Evolutionary conservation across 495 filamentous ascomycete species (phyloP).

Genomic region (Xylaria acuta): DNA sequence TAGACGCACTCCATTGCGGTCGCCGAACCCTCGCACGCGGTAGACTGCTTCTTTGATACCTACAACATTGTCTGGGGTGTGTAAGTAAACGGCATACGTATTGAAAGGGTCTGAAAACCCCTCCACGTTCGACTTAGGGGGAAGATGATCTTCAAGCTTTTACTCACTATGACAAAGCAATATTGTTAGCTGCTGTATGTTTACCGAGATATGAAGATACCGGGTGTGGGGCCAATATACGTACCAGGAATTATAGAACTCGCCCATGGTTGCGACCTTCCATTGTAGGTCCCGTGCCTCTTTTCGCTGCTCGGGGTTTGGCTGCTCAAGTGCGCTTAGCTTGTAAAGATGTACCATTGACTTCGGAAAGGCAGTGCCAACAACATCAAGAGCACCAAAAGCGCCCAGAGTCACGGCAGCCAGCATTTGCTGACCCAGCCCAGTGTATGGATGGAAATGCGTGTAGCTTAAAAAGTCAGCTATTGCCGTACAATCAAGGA

Average conservation of each 20-base stretch:
- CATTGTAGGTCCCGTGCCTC: slow-evolving; percentile 19
- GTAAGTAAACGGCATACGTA: background rate
- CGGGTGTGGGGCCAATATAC: background rate
- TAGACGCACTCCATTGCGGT: slow-evolving; percentile 21
- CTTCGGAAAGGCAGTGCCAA: slow-evolving; percentile 22
- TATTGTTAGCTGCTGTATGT: background rate
- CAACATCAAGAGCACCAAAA: slow-evolving; percentile 23
- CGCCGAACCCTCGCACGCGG: slow-evolving; percentile 24
- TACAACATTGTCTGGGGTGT: slow-evolving; percentile 19
- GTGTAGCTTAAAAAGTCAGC: slow-evolving; percentile 19
- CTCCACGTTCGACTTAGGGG: background rate
- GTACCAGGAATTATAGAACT: slow-evolving; percentile 26
- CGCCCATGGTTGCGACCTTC: slow-evolving; percentile 25
- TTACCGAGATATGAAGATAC: background rate
- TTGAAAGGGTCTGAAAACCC: background rate
- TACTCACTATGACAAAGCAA: slow-evolving; percentile 13
- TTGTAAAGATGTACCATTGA: slow-evolving; percentile 20
- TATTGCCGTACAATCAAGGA: background rate
- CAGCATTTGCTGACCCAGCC: slow-evolving; percentile 20
- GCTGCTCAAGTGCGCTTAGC: slow-evolving; percentile 23
- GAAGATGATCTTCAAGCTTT: background rate
- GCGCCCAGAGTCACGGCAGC: slow-evolving; percentile 22
- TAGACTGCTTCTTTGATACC: slow-evolving; percentile 23
- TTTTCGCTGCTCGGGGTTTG: slow-evolving; percentile 17
- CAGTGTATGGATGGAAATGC: slow-evolving; percentile 22